Base-by-base conservation (phyloP, 306 rosid species). In the Citrullus mucosospermus region DNA sequence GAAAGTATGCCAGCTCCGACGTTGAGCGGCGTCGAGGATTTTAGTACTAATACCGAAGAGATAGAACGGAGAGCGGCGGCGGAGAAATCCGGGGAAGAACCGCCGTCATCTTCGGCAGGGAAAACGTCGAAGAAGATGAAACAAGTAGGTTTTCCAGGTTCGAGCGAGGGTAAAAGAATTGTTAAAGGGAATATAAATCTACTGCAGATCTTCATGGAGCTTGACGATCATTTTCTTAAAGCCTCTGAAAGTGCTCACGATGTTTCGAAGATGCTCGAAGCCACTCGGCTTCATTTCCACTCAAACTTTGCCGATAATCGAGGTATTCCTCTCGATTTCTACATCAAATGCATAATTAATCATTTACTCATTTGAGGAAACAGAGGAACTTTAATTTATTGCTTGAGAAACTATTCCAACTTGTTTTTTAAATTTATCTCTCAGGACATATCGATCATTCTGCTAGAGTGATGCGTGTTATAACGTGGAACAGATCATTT, bases 361-460 rank as follows among this genome's bases (percentile, higher is more conserved):
- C 38, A 3, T 20, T 43, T n/a, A 41, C 41, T n/a, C 74, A 43
- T 41, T n/a, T n/a, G 10, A n/a, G 4, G 74, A 16, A 68, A 68
- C 18, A 41, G 55, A 44, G 5, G 36, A 44, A 69, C 20, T 69
- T 69, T 13, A 12, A 69, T 20, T 13, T 43, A 43, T 68, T 13
- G 75, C 22, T 68, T 39, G 74, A 7, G 16, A 67, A 67, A 67
- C 69, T n/a, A 7, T 43, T 38, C 51, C 73, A 18, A 66, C 50
- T 66, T 20, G 9, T 14, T 69, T 22, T 46, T 71, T 22, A 39
- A 28, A n/a, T 67, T 12, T 46, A 56, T 39, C 25, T 72, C 39
- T 77, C 86, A 95, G 99, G 99, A 63, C 98, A 95, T 78, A 92
- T 95, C 55, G 89, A 95, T 85, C 99, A 95, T 87, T 95, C 99